Base-by-base conservation (phyloP, 169 alveolate species). In the Cryptosporidium baileyi region DNA sequence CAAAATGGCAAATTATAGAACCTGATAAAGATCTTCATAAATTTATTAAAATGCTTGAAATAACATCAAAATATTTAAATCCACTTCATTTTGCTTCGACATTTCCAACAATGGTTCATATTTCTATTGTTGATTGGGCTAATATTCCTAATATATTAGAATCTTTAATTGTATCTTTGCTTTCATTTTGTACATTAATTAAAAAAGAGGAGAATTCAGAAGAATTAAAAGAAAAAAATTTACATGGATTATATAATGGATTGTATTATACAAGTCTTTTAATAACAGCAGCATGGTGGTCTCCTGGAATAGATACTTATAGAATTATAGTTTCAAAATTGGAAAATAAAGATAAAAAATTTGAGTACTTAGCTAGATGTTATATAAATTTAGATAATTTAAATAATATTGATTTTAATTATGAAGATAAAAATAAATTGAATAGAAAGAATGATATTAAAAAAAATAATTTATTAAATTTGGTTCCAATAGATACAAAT, bases 241-340 rank as follows among this genome's bases (percentile, higher is more conserved):
- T 40, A 19, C 22, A 19, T 28, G 85, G 85, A 28, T 32, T 51
- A 22, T 74, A 54, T 57, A 74, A 67, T 41, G 85, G 85, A 3
- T 32, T 74, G 9, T 74, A 74, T 22, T 45, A 74, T 17, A 67
- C 85, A 34, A 30, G 54, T 15, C 36, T 74, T 13, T 22, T 74
- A n/a, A 38, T 38, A 36, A 57, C 85, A 15, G 19, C 60, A 13
- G 85, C 85, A 0, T 74, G 85, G 85, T 74, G 85, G 85, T 74
- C 85, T 74, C 85, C 85, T 19, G 67, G 85, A 40, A 54, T 74
- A 54, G 85, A 74, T 74, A 15, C 59, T n/a, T 74, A 74, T 54
- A 74, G 61, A 43, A 32, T 15, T 4, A 4, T 51, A 1, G 80
- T n/a, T n/a, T n/a, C n/a, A n/a, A n/a, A 15, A 19, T 61, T 54